Percentiles rank a stretch among this genome's conserved stretches.
Conservation (phyloP, 805 yeast genomes). For the Myxozyma lipomycoides region DNA sequence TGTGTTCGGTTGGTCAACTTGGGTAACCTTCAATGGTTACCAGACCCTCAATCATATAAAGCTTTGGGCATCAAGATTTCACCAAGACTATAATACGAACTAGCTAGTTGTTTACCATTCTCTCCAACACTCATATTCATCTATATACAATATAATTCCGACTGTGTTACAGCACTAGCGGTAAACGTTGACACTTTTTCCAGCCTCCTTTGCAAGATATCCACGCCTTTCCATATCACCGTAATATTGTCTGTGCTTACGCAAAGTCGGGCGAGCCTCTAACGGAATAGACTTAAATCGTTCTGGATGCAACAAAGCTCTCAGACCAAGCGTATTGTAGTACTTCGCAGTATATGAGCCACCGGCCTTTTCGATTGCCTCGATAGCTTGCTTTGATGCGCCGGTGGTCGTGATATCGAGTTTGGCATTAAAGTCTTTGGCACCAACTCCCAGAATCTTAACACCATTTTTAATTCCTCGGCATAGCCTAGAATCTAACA, state of each 20-base stretch:
- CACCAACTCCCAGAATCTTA: slow-evolving; percentile 61
- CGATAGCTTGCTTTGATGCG: slow-evolving; percentile 73
- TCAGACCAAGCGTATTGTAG: slow-evolving; percentile 57
- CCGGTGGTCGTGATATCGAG: slow-evolving; percentile 75
- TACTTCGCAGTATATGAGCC: slow-evolving; percentile 72
- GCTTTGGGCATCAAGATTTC: too few relatives aligned
- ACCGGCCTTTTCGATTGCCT: slow-evolving; percentile 65
- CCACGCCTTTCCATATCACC: slow-evolving; percentile 71
- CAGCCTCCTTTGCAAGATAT: slow-evolving; percentile 44
- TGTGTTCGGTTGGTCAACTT: too few relatives aligned
- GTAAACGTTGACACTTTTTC: background rate
- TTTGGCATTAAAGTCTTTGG: slow-evolving; percentile 48
- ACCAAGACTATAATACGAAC: too few relatives aligned
- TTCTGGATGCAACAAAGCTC: slow-evolving; percentile 74
- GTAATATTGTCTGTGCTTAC: slow-evolving; percentile 77
- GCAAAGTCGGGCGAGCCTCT: slow-evolving; percentile 77
- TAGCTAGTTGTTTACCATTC: too few relatives aligned
- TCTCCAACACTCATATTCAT: too few relatives aligned
- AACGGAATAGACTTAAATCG: slow-evolving; percentile 78
- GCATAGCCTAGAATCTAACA: slow-evolving; percentile 70
- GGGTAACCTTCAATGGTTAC: too few relatives aligned
- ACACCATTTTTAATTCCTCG: slow-evolving; percentile 78
- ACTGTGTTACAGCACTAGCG: too few relatives aligned
- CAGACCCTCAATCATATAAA: too few relatives aligned
- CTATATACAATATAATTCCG: too few relatives aligned